Conservation (phyloP, 2,329 filamentous ascomycete species). For the Xylariaceae sp. region DNA sequence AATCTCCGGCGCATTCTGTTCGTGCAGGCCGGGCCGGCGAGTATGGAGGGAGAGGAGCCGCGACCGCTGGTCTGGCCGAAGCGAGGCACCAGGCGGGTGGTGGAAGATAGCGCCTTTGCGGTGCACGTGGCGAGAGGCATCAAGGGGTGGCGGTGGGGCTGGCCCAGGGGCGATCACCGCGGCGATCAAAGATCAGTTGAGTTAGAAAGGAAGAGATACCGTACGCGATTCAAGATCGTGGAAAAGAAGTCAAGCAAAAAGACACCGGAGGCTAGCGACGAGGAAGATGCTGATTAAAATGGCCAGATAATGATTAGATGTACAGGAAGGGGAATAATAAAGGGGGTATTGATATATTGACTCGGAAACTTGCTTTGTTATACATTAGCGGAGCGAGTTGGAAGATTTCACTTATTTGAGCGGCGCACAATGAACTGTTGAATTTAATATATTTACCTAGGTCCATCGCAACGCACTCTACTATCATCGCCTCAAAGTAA, state of each 20-base stretch:
- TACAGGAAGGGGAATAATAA: too few species aligned
- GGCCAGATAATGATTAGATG: too few species aligned
- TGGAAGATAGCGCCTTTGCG: slow-evolving; percentile 10
- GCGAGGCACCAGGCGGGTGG: neutral
- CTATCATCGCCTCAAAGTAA: too few species aligned
- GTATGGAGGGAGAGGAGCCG: neutral
- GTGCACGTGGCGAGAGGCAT: slow-evolving; percentile 9
- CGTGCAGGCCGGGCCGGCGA: slow-evolving; percentile 7
- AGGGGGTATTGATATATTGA: too few species aligned
- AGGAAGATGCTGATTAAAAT: too few species aligned
- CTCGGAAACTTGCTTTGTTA: too few species aligned
- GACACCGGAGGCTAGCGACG: too few species aligned
- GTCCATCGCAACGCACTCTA: too few species aligned
- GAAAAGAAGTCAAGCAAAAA: neutral
- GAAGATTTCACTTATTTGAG: too few species aligned
- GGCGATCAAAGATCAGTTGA: neutral
- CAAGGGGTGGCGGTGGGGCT: slow-evolving; percentile 9
- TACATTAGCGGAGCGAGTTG: too few species aligned
- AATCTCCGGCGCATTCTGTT: slow-evolving; percentile 12
- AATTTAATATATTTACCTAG: too few species aligned
- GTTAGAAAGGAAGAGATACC: slow-evolving; percentile 1
- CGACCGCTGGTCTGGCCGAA: slow-evolving; percentile 18
- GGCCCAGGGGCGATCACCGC: neutral
- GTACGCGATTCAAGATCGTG: neutral
- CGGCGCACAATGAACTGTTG: too few species aligned